Percentiles rank a stretch among this genome's conserved stretches.
phyloP scores from a whole-genome alignment of 352 stramenopile species.

The Globisporangium uncinulatum region DNA sequence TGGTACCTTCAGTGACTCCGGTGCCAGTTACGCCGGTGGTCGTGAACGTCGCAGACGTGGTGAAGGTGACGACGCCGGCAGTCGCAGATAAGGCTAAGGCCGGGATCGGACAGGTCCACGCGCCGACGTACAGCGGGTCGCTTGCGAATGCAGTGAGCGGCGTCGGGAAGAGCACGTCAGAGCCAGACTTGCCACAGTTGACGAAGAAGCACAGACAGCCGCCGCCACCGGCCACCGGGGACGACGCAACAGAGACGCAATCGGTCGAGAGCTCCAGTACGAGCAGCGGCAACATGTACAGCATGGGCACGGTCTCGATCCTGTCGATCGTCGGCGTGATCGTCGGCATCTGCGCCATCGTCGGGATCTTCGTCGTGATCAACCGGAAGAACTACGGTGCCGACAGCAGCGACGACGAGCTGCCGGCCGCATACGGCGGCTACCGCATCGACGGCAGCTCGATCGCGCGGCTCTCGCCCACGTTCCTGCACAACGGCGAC shows the following conservation, averaged over 20 bases:
- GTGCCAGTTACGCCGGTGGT: background rate
- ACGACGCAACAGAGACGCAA: conserved; percentile 12
- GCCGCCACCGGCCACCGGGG: conserved; percentile 1
- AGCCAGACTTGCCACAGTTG: conserved; percentile 2
- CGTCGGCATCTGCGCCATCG: conserved; percentile 46
- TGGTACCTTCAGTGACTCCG: background rate
- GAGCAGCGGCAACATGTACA: conserved; percentile 43
- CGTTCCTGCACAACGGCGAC: conserved; percentile 41
- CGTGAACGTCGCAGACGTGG: no score
- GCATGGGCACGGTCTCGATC: conserved; percentile 54
- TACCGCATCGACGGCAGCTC: conserved; percentile 42
- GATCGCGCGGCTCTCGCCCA: conserved; percentile 43
- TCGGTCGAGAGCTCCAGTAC: conserved; percentile 40
- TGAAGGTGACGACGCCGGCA: no score
- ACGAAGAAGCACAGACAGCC: conserved; percentile 5
- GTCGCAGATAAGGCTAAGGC: background rate
- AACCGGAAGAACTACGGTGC: conserved; percentile 52
- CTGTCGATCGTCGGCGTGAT: conserved; percentile 68
- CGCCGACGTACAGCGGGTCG: conserved; percentile 5
- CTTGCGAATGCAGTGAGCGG: conserved; percentile 5
- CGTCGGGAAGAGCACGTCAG: conserved; percentile 10
- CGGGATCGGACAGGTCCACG: conserved; percentile 10
- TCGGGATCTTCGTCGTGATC: conserved; percentile 54
- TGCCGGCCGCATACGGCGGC: conserved; percentile 25
- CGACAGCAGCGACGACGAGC: conserved; percentile 39